These are phyloP conservation scores for Microbotryum saponariae DNA, from an alignment of 1,284 basidiomycete species.

Conservation along the genomic window DNA sequence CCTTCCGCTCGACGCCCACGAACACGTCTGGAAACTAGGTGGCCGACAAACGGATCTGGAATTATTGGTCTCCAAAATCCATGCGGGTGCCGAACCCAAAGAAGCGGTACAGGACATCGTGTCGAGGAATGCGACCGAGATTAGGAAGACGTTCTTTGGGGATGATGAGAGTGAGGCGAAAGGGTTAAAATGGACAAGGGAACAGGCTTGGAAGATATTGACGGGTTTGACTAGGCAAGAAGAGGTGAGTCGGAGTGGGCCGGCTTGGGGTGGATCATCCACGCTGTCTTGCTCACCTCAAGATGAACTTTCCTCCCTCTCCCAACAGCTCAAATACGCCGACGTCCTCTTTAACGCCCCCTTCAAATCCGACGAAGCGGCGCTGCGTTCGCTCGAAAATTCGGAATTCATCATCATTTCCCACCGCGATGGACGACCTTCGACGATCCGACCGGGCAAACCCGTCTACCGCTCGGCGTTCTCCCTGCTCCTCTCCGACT, in stretches of 20 bases:
- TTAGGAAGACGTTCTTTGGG: conserved; percentile 86
- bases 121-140: conserved; percentile 62
- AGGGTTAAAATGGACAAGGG: conserved; percentile 68
- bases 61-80: conserved; percentile 76
- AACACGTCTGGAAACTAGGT: conserved; percentile 63
- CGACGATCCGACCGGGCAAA: conserved; percentile 75
- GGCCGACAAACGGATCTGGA: conserved; percentile 81
- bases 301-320: not conserved
- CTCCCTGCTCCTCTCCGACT: conserved; percentile 65
- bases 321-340: conserved; percentile 64
- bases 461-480: conserved; percentile 84
- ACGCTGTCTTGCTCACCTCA: not conserved
- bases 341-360: conserved; percentile 73
- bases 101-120: conserved; percentile 79
- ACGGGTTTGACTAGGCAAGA: conserved; percentile 60
- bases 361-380: conserved; percentile 81
- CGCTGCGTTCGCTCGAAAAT: conserved; percentile 78
- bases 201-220: conserved; percentile 82
- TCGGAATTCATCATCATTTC: conserved; percentile 77
- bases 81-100: conserved; percentile 60
- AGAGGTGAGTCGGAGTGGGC: conserved; percentile 50
- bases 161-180: conserved; percentile 74
- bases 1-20: conserved; percentile 47
- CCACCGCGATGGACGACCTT: conserved; percentile 71
- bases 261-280: not conserved